phyloP scores from a whole-genome alignment of 768 basidiomycete species.

The Paxillus rubicundulus region DNA sequence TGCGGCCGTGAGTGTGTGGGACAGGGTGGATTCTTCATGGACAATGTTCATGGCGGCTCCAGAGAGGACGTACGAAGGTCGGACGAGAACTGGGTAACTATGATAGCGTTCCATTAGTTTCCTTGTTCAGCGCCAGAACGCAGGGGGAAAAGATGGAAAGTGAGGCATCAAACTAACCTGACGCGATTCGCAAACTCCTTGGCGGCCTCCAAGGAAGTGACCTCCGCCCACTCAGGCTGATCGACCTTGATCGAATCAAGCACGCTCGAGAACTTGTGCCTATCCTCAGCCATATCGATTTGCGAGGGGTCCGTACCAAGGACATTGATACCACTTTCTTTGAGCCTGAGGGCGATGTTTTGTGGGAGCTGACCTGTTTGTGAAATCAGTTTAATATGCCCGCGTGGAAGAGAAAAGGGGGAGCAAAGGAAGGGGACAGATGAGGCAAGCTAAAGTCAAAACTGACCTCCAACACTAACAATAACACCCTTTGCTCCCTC shows the following conservation, averaged over 20 bases:
- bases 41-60: conserved; percentile 99
- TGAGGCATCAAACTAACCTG: conserved; percentile 35
- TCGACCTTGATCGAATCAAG: conserved; percentile 94
- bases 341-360: conserved; percentile 95
- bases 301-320: conserved; percentile 93
- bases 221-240: conserved; percentile 96
- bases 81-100: conserved; percentile 95
- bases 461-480: conserved; percentile 92
- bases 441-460: conserved; percentile 3
- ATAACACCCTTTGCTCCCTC: conserved; percentile 91
- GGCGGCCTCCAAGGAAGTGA: conserved; percentile 82
- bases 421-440: neutral
- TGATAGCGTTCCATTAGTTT: neutral
- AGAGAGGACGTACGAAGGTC: conserved; percentile 97
- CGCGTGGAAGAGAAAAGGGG: neutral
- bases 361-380: conserved; percentile 88
- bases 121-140: neutral
- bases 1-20: conserved; percentile 95
- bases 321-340: conserved; percentile 86
- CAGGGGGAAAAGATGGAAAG: neutral
- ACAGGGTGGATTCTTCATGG: conserved; percentile 83
- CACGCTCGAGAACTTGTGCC: conserved; percentile 98
- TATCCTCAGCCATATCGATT: conserved; percentile 97
- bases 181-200: conserved; percentile 89
- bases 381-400: neutral